Conservation (phyloP, 1,139 yeast genomes). For the Kurtzmaniella quercitrusa region DNA sequence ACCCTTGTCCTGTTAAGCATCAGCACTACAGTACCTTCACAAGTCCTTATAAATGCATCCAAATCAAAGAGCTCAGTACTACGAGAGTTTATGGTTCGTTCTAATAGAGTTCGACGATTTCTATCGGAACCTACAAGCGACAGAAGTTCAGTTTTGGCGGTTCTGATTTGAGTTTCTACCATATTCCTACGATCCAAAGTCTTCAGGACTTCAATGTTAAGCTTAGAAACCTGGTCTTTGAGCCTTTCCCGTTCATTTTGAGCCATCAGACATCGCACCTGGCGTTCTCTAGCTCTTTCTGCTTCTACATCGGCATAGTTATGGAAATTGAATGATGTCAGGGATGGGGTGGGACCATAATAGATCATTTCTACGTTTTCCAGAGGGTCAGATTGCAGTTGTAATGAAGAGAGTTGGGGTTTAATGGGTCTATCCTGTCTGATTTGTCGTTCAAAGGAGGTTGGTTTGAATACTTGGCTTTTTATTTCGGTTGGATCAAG, state of each 20-base stretch:
- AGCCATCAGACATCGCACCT: neutral
- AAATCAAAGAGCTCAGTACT: neutral
- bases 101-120: neutral
- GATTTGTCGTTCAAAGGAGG: conserved; percentile 17
- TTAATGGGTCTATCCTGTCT: too few species aligned
- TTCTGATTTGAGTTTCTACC: neutral
- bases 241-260: neutral
- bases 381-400: neutral
- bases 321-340: neutral
- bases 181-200: neutral
- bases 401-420: neutral
- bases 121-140: neutral
- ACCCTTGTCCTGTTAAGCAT: neutral
- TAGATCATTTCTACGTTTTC: neutral
- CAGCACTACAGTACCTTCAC: neutral
- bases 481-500: conserved; percentile 24
- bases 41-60: neutral
- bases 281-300: neutral
- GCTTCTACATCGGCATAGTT: neutral
- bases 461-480: conserved; percentile 18
- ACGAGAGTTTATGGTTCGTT: neutral
- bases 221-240: neutral
- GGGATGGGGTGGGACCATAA: neutral
- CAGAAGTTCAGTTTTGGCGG: neutral
- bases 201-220: neutral